Percentiles rank a stretch among this genome's conserved stretches.
Evolutionary conservation across 2,329 filamentous ascomycete genomes (phyloP).

Genomic region (Cladosporium sp.): DNA sequence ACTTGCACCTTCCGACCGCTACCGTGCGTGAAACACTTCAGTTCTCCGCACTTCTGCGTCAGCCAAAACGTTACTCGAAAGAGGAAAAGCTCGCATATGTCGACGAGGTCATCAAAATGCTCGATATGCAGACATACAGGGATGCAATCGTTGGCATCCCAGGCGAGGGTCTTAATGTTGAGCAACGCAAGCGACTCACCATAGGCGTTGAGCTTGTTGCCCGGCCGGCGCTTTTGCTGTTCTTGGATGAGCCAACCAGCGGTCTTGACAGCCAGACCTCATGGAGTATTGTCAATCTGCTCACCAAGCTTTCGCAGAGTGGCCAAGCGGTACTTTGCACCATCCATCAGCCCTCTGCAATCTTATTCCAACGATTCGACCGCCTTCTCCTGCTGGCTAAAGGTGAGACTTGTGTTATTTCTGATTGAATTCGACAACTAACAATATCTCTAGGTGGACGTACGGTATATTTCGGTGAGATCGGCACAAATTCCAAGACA

Average conservation of each 20-base stretch:
- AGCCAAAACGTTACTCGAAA: conserved; percentile 51
- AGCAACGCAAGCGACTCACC: conserved; percentile 59
- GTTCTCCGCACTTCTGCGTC: conserved; percentile 56
- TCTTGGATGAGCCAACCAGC: conserved; percentile 56
- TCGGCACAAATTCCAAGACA: conserved; percentile 39
- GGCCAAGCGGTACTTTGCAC: conserved; percentile 46
- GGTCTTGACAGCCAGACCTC: conserved; percentile 62
- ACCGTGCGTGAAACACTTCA: conserved; percentile 53
- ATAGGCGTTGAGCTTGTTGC: conserved; percentile 47
- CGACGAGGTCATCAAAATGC: conserved; percentile 61
- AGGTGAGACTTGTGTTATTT: background rate
- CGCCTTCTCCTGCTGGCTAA: conserved; percentile 41
- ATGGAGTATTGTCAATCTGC: conserved; percentile 59
- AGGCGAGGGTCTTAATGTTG: conserved; percentile 58
- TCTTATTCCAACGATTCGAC: conserved; percentile 45
- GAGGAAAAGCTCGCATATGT: conserved; percentile 59
- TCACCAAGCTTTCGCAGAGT: conserved; percentile 55
- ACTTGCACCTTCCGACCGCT: conserved; percentile 54
- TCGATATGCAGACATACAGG: conserved; percentile 62
- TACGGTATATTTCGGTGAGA: conserved; percentile 46
- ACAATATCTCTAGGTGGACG: background rate
- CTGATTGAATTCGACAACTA: background rate
- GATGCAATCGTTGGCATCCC: conserved; percentile 59
- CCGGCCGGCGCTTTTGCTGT: conserved; percentile 56
- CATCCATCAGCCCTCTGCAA: conserved; percentile 44